Evolutionary conservation across 495 filamentous ascomycete genomes (phyloP).

Genomic region (Neurospora tetraspora): DNA sequence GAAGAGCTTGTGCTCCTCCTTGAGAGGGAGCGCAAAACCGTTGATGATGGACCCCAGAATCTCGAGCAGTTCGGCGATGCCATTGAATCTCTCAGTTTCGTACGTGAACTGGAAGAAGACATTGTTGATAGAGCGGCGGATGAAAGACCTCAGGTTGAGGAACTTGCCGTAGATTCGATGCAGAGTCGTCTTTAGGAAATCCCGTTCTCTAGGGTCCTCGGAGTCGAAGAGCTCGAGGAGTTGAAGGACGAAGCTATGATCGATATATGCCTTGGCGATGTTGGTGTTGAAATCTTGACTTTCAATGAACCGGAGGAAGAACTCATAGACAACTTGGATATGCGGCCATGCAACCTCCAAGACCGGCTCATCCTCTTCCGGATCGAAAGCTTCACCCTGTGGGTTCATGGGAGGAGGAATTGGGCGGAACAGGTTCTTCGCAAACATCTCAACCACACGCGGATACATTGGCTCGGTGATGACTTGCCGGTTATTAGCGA

Average conservation of each 20-base stretch:
- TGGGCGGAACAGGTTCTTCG: slow-evolving; percentile 94
- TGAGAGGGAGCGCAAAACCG: slow-evolving; percentile 91
- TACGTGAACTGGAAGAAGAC: slow-evolving; percentile 99
- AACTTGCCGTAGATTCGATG: slow-evolving; percentile 99
- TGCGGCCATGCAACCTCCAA: slow-evolving; percentile 98
- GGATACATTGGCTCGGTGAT: slow-evolving; percentile 99
- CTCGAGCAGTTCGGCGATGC: slow-evolving; percentile 91
- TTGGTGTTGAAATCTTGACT: slow-evolving; percentile 99
- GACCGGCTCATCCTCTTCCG: slow-evolving; percentile 96
- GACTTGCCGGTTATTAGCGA: slow-evolving; percentile 95
- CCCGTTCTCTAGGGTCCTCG: slow-evolving; percentile 91
- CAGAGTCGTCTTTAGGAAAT: slow-evolving; percentile 96
- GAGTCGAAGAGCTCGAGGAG: slow-evolving; percentile 98
- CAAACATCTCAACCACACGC: slow-evolving; percentile 97
- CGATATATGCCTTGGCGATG: slow-evolving; percentile 97
- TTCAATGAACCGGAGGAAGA: slow-evolving; percentile 97
- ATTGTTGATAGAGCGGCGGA: slow-evolving; percentile 97
- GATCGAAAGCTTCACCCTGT: slow-evolving; percentile 96
- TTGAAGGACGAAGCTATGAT: slow-evolving; percentile 94
- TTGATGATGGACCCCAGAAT: slow-evolving; percentile 99
- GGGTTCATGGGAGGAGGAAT: slow-evolving; percentile 96
- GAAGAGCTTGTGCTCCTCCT: slow-evolving; percentile 99
- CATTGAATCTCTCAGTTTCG: slow-evolving; percentile 97
- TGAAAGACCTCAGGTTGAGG: slow-evolving; percentile 93
- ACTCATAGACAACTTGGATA: slow-evolving; percentile 99